Percentiles rank a stretch among this genome's conserved stretches.
These are phyloP conservation scores for Paecilomyces sp. DNA, from an alignment of 2,329 filamentous ascomycete species.

Conservation along the genomic window DNA sequence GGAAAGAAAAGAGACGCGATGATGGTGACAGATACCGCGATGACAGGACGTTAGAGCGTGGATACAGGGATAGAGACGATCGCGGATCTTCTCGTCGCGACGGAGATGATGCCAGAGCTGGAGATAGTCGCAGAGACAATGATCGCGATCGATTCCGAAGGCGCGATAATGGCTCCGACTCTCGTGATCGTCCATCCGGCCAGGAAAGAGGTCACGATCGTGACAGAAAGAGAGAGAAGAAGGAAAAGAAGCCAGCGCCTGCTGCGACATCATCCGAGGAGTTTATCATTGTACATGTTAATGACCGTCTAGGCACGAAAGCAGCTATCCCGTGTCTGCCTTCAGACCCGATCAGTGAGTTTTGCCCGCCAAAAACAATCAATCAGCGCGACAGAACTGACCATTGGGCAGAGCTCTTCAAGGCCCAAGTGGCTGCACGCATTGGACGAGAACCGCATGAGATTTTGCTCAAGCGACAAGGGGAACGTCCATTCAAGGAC, in stretches of 20 bases:
- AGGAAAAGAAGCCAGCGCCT: conserved; percentile 24
- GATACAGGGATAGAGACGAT: conserved; percentile 38
- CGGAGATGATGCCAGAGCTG: conserved; percentile 23
- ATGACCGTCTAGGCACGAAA: conserved; percentile 94
- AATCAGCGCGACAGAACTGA: conserved; percentile 6
- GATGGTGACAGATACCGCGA: conserved; percentile 47
- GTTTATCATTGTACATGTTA: conserved; percentile 91
- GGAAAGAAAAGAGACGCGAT: conserved; percentile 44
- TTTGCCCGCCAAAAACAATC: background rate
- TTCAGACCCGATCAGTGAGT: conserved; percentile 64
- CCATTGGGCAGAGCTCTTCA: conserved; percentile 57
- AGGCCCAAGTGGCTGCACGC: conserved; percentile 80
- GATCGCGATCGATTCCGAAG: conserved; percentile 15
- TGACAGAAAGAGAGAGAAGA: conserved; percentile 28
- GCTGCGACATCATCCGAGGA: conserved; percentile 51
- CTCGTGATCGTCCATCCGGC: background rate
- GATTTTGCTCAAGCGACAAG: conserved; percentile 86
- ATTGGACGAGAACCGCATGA: conserved; percentile 86
- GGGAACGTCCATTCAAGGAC: conserved; percentile 90
- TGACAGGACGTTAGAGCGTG: conserved; percentile 45
- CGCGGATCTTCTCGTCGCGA: conserved; percentile 31
- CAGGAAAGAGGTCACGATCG: conserved; percentile 17
- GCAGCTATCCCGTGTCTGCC: conserved; percentile 84
- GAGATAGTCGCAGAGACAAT: conserved; percentile 15
- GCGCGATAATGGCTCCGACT: conserved; percentile 10